These are phyloP conservation scores for Viridothelium virens DNA, from an alignment of 495 filamentous ascomycete genomes.

Conservation along the genomic window DNA sequence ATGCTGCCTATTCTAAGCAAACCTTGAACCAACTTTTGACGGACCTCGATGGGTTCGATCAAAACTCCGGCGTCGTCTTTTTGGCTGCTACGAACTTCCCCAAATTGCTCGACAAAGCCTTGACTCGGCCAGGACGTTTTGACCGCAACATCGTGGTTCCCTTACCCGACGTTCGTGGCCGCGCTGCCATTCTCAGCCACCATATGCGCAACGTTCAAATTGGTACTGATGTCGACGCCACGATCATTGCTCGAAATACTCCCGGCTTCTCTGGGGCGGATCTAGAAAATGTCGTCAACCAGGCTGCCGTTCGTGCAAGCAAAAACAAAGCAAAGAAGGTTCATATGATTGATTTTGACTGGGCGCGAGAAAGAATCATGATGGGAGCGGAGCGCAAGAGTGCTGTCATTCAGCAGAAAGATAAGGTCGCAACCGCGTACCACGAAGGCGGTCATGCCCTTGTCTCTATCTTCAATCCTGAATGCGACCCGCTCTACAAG, in stretches of 20 bases:
- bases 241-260: conserved; percentile 74
- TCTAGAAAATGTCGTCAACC: conserved; percentile 91
- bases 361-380: conserved; percentile 96
- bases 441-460: conserved; percentile 96
- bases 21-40: conserved; percentile 95
- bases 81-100: conserved; percentile 95
- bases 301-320: conserved; percentile 85
- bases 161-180: conserved; percentile 92
- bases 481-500: conserved; percentile 76
- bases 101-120: conserved; percentile 83
- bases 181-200: conserved; percentile 83
- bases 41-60: conserved; percentile 95
- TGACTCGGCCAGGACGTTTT: conserved; percentile 90
- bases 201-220: conserved; percentile 83
- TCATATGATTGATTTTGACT: conserved; percentile 75
- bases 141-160: conserved; percentile 81
- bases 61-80: conserved; percentile 88
- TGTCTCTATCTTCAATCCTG: conserved; percentile 70
- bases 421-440: conserved; percentile 85
- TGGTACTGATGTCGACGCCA: conserved; percentile 68
- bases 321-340: conserved; percentile 68
- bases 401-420: conserved; percentile 79
- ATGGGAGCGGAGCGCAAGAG: conserved; percentile 89
- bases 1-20: conserved; percentile 94
- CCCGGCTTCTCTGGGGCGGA: conserved; percentile 92